Evolutionary conservation across 192 early-diverging fungal species (phyloP).

Genomic region (Entomortierella chlamydospora): DNA sequence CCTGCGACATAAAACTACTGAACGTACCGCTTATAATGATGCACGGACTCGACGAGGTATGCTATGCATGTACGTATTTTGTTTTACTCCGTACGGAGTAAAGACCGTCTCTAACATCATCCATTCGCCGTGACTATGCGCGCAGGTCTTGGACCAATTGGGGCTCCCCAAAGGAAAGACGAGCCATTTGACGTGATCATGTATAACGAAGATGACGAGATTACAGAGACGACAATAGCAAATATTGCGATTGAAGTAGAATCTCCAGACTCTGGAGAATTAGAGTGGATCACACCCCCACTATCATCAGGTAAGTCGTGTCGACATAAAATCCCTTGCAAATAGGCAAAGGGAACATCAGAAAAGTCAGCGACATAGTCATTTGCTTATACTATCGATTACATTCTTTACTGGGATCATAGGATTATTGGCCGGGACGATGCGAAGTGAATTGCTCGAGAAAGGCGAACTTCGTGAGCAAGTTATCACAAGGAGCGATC

Average conservation of each 20-base stretch:
- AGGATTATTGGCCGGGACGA: conserved; percentile 62
- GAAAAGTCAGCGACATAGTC: too few species aligned
- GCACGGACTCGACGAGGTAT: conserved; percentile 53
- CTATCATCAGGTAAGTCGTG: conserved; percentile 19
- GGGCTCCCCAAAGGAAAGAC: conserved; percentile 6
- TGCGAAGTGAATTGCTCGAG: conserved; percentile 58
- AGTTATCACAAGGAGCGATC: conserved; percentile 57
- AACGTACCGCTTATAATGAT: conserved; percentile 58
- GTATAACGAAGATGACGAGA: conserved; percentile 59
- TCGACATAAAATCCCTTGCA: not conserved
- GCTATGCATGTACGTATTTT: not conserved
- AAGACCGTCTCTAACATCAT: too few species aligned
- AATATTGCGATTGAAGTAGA: conserved; percentile 62
- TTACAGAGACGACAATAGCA: conserved; percentile 67
- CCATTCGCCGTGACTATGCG: not conserved
- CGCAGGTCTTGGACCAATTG: conserved; percentile 26
- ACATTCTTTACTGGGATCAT: conserved; percentile 11
- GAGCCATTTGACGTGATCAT: conserved; percentile 64
- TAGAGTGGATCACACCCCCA: conserved; percentile 63
- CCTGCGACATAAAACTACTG: conserved; percentile 66
- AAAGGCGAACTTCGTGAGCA: conserved; percentile 45
- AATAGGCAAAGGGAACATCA: not conserved
- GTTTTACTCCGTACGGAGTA: too few species aligned
- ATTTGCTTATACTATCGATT: not conserved
- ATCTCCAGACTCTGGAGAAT: conserved; percentile 20